Evolutionary conservation across 352 stramenopile genomes (phyloP), one percentile per base, ranked within the genome.

Genomic region (Thraustotheca clavata): DNA sequence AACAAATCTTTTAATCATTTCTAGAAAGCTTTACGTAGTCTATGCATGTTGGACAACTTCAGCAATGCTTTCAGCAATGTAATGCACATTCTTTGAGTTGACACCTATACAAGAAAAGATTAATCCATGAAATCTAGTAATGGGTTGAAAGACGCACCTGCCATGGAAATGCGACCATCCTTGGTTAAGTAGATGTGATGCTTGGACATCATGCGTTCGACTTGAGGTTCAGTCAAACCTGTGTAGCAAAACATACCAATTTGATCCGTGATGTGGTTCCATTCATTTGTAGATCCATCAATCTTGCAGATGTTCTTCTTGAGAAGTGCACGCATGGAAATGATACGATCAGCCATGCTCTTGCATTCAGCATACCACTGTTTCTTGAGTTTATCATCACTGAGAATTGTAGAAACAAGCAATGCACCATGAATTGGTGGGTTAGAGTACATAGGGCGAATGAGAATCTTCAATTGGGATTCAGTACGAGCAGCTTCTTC

Each of bases 211-310:
- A 99, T 89, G 71, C 80, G 81, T 50, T 88, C 76, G 38, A 98
- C 93, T 73, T 98, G 91, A 22, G 97, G 91, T 69, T 97, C 88
- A 39, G 79, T 95, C 48, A 99, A 79, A 20, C 97, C 96, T 39
- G 94, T 99, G 81, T 94, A 99, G 73, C 94, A 98, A 84, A 99
- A 99, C 97, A 99, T 99, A 66, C 97, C 95, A 70, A 98, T 98
- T 77, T 99, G 97, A 60, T 97, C 94, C 22, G 91, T 98, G 72
- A 99, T 98, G 78, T 99, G 96, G 69, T 91, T 74, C 97, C 97
- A 99, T 73, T 97, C 86, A 62, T 71, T 84, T 32, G 73, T 88
- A 49, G 79, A 94, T 41, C 87, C 87, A 68, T 76, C 80, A 31
- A 79, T 69, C 54, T 76, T 76, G 49, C 96, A 80, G 38, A 96